Base-by-base conservation (phyloP, 2,329 filamentous ascomycete genomes). In the Neodidymelliopsis sp. region DNA sequence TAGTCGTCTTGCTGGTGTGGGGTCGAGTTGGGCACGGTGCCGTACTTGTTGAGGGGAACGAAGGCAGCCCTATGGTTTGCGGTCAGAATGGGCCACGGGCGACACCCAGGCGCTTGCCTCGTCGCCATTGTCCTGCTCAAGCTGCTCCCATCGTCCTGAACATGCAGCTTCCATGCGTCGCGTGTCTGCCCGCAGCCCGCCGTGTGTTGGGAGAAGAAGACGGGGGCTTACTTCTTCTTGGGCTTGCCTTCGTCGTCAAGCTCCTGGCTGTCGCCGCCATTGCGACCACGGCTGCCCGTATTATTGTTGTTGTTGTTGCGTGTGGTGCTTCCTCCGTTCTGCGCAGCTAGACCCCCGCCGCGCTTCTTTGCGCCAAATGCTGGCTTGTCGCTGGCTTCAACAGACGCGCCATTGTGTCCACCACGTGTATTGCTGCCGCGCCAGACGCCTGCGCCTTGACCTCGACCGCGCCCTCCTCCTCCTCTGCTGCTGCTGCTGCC, bases 1-100 rank as follows among this genome's bases (percentile, higher is more conserved):
- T 68, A 69, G 34, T 69, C 60, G 16, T 60, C 40, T 33, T 53
- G 50, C n/a, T 53, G 42, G 36, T 59, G 59, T 3, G 63, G 65
- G 4, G 66, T 65, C 20, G 66, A 52, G 41, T 62, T 63, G 12
- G 44, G 24, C 5, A 42, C 35, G 40, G 28, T 19, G 45, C 39
- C 45, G 25, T 53, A 48, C 9, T 24, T 31, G 18, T 43, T 38
- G 28, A 43, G 27, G 16, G 37, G 19, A 4, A 43, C 36, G 38
- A 35, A 54, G 7, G 24, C 12, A 18, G 44, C 44, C 46, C 62
- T 63, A 19, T 12, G 6, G 29, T 39, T 2, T 36, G 6, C 5
- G 20, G 60, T 65, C 51, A 65, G 62, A 58, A 57, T 31, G 49
- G 57, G 55, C 56, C 55, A 57, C 62, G 58, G 55, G 56, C 49